Evolutionary conservation across 495 filamentous ascomycete species (phyloP), one percentile per base, ranked within the genome.

Genomic region (Penicillium ochrochloron): DNA sequence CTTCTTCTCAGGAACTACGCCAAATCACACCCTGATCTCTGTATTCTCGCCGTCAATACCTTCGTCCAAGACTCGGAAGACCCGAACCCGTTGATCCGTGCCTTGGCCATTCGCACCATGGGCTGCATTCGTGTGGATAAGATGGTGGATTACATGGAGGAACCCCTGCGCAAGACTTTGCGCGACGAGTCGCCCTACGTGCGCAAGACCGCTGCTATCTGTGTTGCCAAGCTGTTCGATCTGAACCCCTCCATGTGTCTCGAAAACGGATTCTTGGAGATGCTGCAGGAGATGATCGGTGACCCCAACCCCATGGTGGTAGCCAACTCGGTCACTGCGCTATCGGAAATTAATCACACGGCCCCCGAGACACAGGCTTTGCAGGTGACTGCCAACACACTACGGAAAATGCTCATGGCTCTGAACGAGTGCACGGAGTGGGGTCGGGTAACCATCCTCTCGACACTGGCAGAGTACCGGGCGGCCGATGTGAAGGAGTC

Each of bases 121-220:
- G 95, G 95, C 29, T 98, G 95, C 76, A 97, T 99, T 64, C 85
- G 95, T 46, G 95, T 99, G 63, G 95, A 98, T 65, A 99, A 99
- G 79, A 99, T 99, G 90, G 92, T 98, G 65, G 96, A 99, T 72
- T 99, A 99, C 75, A 97, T 98, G 95, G 95, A 99, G 78, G 95
- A 98, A 75, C 95, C 95, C 25, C 81, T 99, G 57, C 87, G 95
- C 66, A 99, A 99, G 78, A 99, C 95, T 19, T 83, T 99, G 66
- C 89, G 90, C 71, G 95, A 99, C 77, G 96, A 99, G 78, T 97
- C 94, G 55, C 95, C 95, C 0, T 99, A 99, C 79, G 95, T 99
- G 48, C 91, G 95, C 71, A 99, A 99, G 80, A 99, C 95, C 0
- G 96, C 96, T 51, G 95, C 94, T 8, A 94, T 99, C 64, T 98